Evolutionary conservation across 805 yeast species (phyloP).

Genomic region (Metschnikowia matae): DNA sequence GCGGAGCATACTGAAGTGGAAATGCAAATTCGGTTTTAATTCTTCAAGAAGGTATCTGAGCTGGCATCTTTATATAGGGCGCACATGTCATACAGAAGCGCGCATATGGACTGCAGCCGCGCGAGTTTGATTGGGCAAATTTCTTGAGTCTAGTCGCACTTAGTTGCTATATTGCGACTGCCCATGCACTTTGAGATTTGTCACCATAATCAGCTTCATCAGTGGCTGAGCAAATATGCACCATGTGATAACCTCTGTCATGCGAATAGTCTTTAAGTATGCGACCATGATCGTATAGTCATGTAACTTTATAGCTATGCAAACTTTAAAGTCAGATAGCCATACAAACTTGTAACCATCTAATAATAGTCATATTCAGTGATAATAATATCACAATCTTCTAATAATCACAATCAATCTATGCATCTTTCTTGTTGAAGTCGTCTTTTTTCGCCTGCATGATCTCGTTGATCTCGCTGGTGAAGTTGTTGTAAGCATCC

Average conservation of each 20-base stretch:
- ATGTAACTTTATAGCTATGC: no score
- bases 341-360: no score
- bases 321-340: no score
- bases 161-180: slow-evolving; percentile 2
- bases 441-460: slow-evolving; percentile 22
- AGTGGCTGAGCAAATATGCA: neutral
- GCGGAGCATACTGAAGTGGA: neutral
- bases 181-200: neutral
- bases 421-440: neutral
- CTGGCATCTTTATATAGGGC: neutral
- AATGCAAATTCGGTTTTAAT: neutral
- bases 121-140: slow-evolving; percentile 1
- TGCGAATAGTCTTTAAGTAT: neutral
- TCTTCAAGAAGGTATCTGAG: neutral
- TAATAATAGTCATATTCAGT: no score
- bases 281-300: no score
- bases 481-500: slow-evolving; percentile 40
- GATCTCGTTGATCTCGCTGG: slow-evolving; percentile 37
- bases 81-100: neutral
- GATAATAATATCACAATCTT: no score
- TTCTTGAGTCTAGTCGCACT: neutral
- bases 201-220: neutral
- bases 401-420: neutral
- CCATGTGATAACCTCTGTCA: neutral
- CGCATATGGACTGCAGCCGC: slow-evolving; percentile 4